These are phyloP conservation scores for Yarrowia sp. DNA, from an alignment of 805 yeast genomes.

Conservation along the genomic window DNA sequence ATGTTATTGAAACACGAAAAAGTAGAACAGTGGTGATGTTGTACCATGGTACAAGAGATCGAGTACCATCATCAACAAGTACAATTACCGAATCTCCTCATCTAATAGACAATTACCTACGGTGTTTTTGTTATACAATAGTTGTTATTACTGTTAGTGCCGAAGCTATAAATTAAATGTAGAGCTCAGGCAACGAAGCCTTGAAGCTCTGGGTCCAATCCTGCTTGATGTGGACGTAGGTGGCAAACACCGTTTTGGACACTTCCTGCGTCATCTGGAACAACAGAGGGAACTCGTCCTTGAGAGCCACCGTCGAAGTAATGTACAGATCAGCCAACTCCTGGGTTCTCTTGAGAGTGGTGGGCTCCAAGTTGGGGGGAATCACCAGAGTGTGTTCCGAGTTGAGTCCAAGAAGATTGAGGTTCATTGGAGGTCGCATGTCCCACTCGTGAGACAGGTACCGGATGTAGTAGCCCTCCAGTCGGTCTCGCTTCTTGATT, in stretches of 20 bases:
- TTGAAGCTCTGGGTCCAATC: slow-evolving; percentile 16
- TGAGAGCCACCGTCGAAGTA: neutral
- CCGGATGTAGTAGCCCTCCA: slow-evolving; percentile 23
- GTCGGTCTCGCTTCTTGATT: slow-evolving; percentile 16
- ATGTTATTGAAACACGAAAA: neutral
- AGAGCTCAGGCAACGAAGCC: neutral
- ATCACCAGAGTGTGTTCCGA: neutral
- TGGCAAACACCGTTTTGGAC: slow-evolving; percentile 7
- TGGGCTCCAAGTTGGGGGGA: slow-evolving; percentile 21
- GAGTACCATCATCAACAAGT: no score
- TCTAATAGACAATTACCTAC: no score
- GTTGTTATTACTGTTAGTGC: slow-evolving; percentile 6
- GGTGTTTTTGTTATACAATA: no score
- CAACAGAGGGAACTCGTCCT: slow-evolving; percentile 19
- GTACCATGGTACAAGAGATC: no score
- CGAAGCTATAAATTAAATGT: slow-evolving; percentile 20
- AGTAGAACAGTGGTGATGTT: no score
- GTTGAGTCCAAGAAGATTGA: slow-evolving; percentile 9
- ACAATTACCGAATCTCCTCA: no score
- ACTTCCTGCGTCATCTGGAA: slow-evolving; percentile 11
- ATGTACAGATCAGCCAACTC: slow-evolving; percentile 19
- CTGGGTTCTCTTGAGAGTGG: slow-evolving; percentile 14
- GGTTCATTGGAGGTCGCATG: slow-evolving; percentile 16
- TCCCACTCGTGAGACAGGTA: slow-evolving; percentile 22
- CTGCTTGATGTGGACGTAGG: slow-evolving; percentile 16